Percentiles rank a stretch among this genome's conserved stretches.
Conservation (phyloP, 495 filamentous ascomycete genomes). For the Pyronema omphalodes region DNA sequence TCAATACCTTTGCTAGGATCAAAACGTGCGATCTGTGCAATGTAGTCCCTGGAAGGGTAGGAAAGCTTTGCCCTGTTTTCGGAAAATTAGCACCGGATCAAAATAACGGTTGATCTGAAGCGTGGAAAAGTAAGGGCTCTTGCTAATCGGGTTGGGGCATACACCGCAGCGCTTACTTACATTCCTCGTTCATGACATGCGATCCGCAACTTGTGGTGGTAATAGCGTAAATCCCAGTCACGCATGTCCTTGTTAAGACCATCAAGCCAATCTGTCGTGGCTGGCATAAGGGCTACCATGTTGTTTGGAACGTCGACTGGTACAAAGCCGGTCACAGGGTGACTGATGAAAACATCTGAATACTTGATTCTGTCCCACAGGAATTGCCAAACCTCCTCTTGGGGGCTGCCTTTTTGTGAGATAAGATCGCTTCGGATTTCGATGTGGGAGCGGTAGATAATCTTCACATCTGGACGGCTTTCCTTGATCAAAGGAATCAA, state of each 20-base stretch:
- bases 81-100: conserved; percentile 1
- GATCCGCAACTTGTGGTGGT: conserved; percentile 54
- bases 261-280: conserved; percentile 77
- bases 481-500: conserved; percentile 62
- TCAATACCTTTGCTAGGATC: conserved; percentile 76
- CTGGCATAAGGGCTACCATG: conserved; percentile 61
- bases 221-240: conserved; percentile 57
- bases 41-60: conserved; percentile 57
- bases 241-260: conserved; percentile 66
- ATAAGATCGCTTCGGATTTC: conserved; percentile 65
- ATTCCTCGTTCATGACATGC: conserved; percentile 41
- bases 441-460: conserved; percentile 71
- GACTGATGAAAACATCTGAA: conserved; percentile 67
- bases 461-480: conserved; percentile 50
- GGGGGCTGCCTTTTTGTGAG: conserved; percentile 40
- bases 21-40: conserved; percentile 70
- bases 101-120: not conserved
- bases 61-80: conserved; percentile 39
- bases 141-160: not conserved
- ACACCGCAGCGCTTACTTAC: conserved; percentile 24
- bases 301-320: conserved; percentile 45
- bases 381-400: conserved; percentile 59
- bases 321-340: conserved; percentile 64
- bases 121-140: not conserved
- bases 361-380: conserved; percentile 53